phyloP scores from a whole-genome alignment of 495 filamentous ascomycete genomes.

The Chaetomium tenue region DNA sequence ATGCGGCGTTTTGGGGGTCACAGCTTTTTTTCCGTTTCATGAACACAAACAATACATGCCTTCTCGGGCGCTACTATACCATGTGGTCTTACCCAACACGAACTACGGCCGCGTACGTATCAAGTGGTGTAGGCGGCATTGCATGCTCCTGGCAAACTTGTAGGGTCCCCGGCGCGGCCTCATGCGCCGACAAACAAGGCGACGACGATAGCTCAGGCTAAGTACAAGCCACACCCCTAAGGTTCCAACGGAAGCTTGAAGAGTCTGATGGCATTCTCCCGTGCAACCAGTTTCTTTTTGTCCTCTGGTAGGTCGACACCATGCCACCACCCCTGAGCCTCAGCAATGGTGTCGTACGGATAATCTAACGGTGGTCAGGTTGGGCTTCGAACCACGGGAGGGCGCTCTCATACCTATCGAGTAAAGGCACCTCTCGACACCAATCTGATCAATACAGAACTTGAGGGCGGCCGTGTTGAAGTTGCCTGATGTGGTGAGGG shows the following conservation, averaged over 20 bases:
- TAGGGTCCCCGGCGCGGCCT: too few relatives aligned
- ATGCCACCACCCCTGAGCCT: conserved; percentile 56
- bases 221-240: background rate
- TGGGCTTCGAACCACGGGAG: background rate
- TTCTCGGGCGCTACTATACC: background rate
- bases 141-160: too few relatives aligned
- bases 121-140: too few relatives aligned
- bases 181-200: too few relatives aligned
- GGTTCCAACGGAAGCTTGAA: conserved; percentile 48
- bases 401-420: conserved; percentile 36
- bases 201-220: too few relatives aligned
- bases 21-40: background rate
- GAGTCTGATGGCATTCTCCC: conserved; percentile 55
- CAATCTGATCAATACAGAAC: conserved; percentile 47
- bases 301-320: conserved; percentile 43
- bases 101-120: too few relatives aligned
- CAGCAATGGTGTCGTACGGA: conserved; percentile 47
- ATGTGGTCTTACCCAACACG: too few relatives aligned
- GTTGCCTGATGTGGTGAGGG: conserved; percentile 61
- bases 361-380: conserved; percentile 28
- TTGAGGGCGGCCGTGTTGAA: conserved; percentile 58
- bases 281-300: conserved; percentile 51
- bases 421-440: conserved; percentile 38
- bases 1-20: background rate
- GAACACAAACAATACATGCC: background rate